These are phyloP conservation scores for Serendipita sp. DNA, from an alignment of 768 basidiomycete species.

Conservation along the genomic window DNA sequence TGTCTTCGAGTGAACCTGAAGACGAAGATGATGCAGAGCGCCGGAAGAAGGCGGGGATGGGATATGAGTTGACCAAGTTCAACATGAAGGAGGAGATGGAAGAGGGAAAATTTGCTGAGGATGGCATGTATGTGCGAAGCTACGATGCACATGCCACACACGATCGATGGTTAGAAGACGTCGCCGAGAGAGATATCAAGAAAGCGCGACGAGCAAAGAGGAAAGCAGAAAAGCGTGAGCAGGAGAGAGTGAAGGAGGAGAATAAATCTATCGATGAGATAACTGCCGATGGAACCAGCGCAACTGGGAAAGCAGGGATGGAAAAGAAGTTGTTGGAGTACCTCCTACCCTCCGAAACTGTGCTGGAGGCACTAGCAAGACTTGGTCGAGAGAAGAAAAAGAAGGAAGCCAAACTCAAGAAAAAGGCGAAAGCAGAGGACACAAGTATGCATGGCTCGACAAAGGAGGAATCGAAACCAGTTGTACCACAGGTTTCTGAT, in stretches of 20 bases:
- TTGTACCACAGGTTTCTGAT: conserved; percentile 11
- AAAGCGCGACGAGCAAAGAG: conserved; percentile 60
- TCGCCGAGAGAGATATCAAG: conserved; percentile 75
- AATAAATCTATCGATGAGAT: conserved; percentile 54
- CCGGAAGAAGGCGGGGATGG: conserved; percentile 74
- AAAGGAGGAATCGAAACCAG: conserved; percentile 28
- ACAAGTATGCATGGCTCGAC: conserved; percentile 23
- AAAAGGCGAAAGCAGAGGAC: conserved; percentile 18
- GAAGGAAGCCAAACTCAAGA: conserved; percentile 21
- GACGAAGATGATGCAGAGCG: conserved; percentile 71
- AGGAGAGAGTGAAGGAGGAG: conserved; percentile 50
- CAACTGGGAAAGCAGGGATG: conserved; percentile 16
- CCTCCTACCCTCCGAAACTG: conserved; percentile 80
- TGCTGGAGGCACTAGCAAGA: conserved; percentile 76
- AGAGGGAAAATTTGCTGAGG: conserved; percentile 33
- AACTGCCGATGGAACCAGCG: conserved; percentile 37
- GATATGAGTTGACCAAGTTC: conserved; percentile 78
- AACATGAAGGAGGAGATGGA: conserved; percentile 92
- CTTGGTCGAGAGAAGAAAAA: conserved; percentile 56
- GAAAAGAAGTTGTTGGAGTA: conserved; percentile 52
- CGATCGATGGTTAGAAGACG: conserved; percentile 89
- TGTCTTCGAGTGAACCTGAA: conserved; percentile 28
- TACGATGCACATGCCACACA: conserved; percentile 84
- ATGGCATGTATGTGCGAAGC: conserved; percentile 72
- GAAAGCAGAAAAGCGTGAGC: conserved; percentile 55